Evolutionary conservation across 73 alveolate genomes (phyloP), one percentile per base, ranked within the genome.

Genomic region (Stentor roeselii): DNA sequence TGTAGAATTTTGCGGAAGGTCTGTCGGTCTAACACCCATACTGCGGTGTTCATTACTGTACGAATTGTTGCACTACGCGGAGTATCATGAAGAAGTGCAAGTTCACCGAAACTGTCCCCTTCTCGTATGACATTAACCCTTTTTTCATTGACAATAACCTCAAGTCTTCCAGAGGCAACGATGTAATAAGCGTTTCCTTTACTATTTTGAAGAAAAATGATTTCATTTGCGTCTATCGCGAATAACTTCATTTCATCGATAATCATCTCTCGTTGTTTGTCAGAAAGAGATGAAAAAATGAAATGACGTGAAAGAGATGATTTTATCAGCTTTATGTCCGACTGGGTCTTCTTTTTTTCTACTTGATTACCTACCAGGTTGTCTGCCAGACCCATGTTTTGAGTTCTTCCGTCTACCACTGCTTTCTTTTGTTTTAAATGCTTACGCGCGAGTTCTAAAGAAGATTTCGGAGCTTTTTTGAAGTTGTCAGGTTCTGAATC

Each of bases 31-130:
- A 95, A 86, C 21, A 86, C 98, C 98, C 98, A 95, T 36, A 89
- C 75, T 27, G 82, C 89, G 86, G 97, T 93, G 59, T 88, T 92
- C 58, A 85, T 90, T 4, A 85, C 86, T 36, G 98, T 93, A 41
- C 85, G 85, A 59, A 95, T 90, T 32, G 98, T 75, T n/a, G 98
- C 98, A 3, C 98, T 89, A 86, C 99, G 89, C 36, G 94, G 95
- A 15, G 93, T 95, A 88, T 96, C 94, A 82, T 96, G 95, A 59
- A 96, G 88, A 36, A 96, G 91, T 42, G 99, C 99, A 32, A 95
- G 86, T 84, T 96, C 99, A 41, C 99, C 99, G 87, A 96, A 96
- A 41, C 96, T 93, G 40, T 84, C 95, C 21, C 98, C 97, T 6
- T 95, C 92, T 41, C 77, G 78, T 15, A 85, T 15, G n/a, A 37